phyloP scores from a whole-genome alignment of 208 protist species.

The Acanthamoeba sp. region DNA sequence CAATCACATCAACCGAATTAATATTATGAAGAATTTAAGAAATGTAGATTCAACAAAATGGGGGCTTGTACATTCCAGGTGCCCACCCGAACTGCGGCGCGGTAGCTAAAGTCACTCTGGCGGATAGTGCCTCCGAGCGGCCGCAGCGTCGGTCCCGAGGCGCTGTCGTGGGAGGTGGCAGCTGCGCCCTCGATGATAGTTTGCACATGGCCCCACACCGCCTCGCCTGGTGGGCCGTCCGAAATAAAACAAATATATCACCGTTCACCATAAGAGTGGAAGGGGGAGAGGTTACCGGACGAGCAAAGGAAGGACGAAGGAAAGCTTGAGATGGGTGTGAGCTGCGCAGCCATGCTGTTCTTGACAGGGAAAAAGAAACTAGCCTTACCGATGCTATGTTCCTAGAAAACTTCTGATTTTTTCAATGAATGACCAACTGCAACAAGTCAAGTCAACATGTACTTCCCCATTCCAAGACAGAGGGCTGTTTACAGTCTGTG shows the following conservation, averaged over 20 bases:
- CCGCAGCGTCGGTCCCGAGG: not conserved
- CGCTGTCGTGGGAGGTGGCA: not conserved
- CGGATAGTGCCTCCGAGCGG: not conserved
- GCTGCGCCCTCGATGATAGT: not conserved
- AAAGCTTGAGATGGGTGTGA: not conserved
- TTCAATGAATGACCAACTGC: too few species aligned
- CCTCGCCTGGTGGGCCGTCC: not conserved
- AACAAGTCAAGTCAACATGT: too few species aligned
- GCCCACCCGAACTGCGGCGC: not conserved
- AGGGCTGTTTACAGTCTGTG: too few species aligned
- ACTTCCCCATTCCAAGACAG: too few species aligned
- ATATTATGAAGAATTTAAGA: not conserved
- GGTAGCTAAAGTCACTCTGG: constrained; percentile 29
- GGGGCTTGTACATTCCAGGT: not conserved
- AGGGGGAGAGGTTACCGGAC: not conserved
- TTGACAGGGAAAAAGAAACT: too few species aligned
- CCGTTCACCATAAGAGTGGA: not conserved
- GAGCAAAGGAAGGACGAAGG: constrained; percentile 28
- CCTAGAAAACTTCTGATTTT: too few species aligned
- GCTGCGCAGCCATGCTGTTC: too few species aligned
- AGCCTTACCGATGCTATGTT: too few species aligned
- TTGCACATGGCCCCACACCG: not conserved
- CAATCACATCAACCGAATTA: too few species aligned
- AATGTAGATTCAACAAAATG: not conserved
- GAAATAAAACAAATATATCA: not conserved